A percentile compares a stretch with the other conserved stretches of the same genome.
phyloP scores from a whole-genome alignment of 352 stramenopile species.

The Phytophthora agathidicida region DNA sequence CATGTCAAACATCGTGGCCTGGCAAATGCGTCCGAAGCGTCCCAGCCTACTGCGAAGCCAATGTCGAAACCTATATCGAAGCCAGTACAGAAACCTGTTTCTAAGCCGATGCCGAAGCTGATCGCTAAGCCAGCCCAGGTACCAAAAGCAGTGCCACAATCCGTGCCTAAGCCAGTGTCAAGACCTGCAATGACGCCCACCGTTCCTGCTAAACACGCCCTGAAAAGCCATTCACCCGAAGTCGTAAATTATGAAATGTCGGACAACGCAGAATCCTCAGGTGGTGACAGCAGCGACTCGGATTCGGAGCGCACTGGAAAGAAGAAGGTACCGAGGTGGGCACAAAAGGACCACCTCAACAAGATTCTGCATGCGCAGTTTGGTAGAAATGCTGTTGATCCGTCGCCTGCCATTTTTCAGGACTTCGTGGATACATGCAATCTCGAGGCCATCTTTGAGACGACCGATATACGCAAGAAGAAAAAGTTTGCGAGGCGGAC shows the following conservation, averaged over 20 bases:
- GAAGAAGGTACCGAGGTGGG: conserved; percentile 86
- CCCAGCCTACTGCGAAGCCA: conserved; percentile 21
- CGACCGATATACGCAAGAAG: conserved; percentile 74
- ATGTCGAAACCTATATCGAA: conserved; percentile 11
- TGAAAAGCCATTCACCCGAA: conserved; percentile 33
- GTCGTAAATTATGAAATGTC: conserved; percentile 79
- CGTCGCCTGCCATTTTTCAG: conserved; percentile 80
- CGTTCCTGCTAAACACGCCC: conserved; percentile 24
- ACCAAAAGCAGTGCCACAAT: conserved; percentile 13
- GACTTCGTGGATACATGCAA: conserved; percentile 88
- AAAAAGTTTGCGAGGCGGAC: conserved; percentile 80
- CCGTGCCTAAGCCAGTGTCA: conserved; percentile 7
- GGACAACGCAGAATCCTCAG: conserved; percentile 74
- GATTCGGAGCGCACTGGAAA: conserved; percentile 56
- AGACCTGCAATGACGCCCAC: conserved; percentile 11
- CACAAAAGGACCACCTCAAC: conserved; percentile 76
- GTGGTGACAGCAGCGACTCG: conserved; percentile 42
- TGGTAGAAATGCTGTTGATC: conserved; percentile 72
- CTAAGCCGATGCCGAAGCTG: conserved; percentile 19
- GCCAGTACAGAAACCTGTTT: conserved; percentile 11
- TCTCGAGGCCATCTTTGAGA: conserved; percentile 84
- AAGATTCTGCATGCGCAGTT: conserved; percentile 74
- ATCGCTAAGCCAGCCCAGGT: conserved; percentile 12
- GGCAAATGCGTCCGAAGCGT: conserved; percentile 16
- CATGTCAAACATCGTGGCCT: conserved; percentile 32